phyloP scores from a whole-genome alignment of 768 basidiomycete species.

The Phaffia tasmanica region DNA sequence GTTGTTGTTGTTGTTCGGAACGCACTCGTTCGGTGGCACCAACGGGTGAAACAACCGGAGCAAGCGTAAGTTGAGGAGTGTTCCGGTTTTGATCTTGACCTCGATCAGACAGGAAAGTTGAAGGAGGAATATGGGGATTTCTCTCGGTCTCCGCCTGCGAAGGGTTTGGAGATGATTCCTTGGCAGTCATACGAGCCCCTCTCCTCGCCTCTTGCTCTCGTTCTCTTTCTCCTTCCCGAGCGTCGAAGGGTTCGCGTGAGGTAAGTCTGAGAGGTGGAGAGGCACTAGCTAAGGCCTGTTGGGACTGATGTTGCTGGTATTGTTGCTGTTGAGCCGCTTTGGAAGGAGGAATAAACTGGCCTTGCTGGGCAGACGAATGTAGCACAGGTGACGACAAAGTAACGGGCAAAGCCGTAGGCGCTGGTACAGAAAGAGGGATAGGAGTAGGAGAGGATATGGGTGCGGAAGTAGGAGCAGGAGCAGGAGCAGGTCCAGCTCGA shows the following conservation, averaged over 20 bases:
- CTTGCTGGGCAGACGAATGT: too few relatives aligned
- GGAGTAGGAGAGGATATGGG: background rate
- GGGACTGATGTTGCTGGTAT: background rate
- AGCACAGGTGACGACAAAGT: background rate
- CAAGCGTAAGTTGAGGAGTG: too few relatives aligned
- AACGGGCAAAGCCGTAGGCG: background rate
- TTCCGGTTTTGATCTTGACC: too few relatives aligned
- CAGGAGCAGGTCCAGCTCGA: background rate
- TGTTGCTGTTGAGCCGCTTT: background rate
- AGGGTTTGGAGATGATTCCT: too few relatives aligned
- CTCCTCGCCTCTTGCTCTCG: too few relatives aligned
- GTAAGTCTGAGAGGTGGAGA: background rate
- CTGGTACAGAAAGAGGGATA: slow-evolving; percentile 3
- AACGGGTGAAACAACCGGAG: too few relatives aligned
- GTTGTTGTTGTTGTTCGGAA: too few relatives aligned
- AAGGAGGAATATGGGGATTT: too few relatives aligned
- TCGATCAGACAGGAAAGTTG: too few relatives aligned
- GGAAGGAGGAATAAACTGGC: background rate
- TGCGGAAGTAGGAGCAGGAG: background rate
- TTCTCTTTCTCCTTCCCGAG: background rate
- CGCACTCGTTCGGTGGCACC: too few relatives aligned
- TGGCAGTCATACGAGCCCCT: too few relatives aligned
- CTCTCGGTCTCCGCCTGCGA: too few relatives aligned
- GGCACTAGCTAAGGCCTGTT: background rate
- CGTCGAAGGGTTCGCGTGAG: background rate